Base-by-base conservation (phyloP, 176 grass and related monocot species). In the Rhynchospora pubera region DNA sequence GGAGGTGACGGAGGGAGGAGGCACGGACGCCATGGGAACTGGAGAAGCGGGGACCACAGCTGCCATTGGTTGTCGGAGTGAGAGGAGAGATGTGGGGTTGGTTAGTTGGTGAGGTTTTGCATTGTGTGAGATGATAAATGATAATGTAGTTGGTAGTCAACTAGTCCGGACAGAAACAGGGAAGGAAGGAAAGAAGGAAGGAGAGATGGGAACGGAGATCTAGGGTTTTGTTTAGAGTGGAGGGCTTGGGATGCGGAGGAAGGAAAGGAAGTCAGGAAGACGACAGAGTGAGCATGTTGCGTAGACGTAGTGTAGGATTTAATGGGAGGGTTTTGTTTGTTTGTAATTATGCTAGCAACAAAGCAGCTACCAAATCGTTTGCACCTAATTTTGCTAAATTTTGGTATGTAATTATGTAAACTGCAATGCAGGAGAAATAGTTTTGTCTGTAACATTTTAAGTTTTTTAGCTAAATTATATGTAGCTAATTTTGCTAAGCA, bases 211-310 rank as follows among this genome's bases (percentile, higher is more conserved):
- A 60, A 75, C 23, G 11, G 89, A 89, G 92, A 94, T 94, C 92
- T 94, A 91, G 92, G 89, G 85, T 89, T 94, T 94, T 93, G 82
- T 32, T 32, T 67, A 53, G 58, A 64, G 45, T 11, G 69, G 58
- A 56, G 23, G 44, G 0, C 57, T 74, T n/a, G n/a, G n/a, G n/a
- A n/a, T n/a, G 16, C 19, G 83, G 57, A 84, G 81, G 9, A 79
- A 68, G 64, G 84, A 28, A 28, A 28, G 26, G 26, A 28, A 28
- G 26, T 28, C 26, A 28, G 26, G 26, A 45, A 61, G 39, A 44
- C 12, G 5, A 79, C 28, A 21, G 47, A 52, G 3, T 19, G 82
- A 4, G 15, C 10, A 6, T 47, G 50, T 62, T n/a, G 62, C 58
- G 6, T 65, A 44, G 60, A 65, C 79, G 0, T 4, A 44, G 55